Evolutionary conservation across 1,139 yeast species (phyloP).

Genomic region (Maudiozyma humilis): DNA sequence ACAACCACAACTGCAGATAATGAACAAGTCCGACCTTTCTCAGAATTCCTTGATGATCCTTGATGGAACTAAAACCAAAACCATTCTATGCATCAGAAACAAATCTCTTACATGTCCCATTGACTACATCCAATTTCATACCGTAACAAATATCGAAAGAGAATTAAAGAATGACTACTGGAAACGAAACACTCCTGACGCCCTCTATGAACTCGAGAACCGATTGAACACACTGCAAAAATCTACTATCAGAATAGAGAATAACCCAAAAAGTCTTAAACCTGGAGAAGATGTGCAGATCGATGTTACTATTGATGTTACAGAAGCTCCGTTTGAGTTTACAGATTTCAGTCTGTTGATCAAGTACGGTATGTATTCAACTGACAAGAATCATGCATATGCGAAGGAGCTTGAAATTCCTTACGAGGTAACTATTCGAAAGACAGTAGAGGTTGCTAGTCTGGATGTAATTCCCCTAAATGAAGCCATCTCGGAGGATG

Average conservation of each 20-base stretch:
- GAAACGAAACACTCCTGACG: constrained; percentile 25
- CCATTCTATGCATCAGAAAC: constrained; percentile 50
- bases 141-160: constrained; percentile 23
- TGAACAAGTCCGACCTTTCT: constrained; percentile 18
- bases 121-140: constrained; percentile 21
- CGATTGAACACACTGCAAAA: constrained; percentile 21
- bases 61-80: constrained; percentile 61
- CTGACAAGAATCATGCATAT: constrained; percentile 22
- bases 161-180: constrained; percentile 26
- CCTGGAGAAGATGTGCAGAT: constrained; percentile 32
- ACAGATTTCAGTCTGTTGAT: constrained; percentile 21
- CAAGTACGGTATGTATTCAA: constrained; percentile 24
- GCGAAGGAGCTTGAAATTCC: constrained; percentile 23
- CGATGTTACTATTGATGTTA: constrained; percentile 40
- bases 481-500: constrained; percentile 13
- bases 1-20: constrained; percentile 26
- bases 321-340: constrained; percentile 32
- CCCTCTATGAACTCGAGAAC: constrained; percentile 21
- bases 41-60: constrained; percentile 44
- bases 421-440: constrained; percentile 32
- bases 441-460: constrained; percentile 30
- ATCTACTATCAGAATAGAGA: constrained; percentile 16
- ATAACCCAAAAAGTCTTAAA: constrained; percentile 17
- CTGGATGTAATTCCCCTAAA: constrained; percentile 27
- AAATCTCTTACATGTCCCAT: constrained; percentile 26